These are phyloP conservation scores for Diutina neorugosa DNA, from an alignment of 1,139 yeast species.

Conservation along the genomic window DNA sequence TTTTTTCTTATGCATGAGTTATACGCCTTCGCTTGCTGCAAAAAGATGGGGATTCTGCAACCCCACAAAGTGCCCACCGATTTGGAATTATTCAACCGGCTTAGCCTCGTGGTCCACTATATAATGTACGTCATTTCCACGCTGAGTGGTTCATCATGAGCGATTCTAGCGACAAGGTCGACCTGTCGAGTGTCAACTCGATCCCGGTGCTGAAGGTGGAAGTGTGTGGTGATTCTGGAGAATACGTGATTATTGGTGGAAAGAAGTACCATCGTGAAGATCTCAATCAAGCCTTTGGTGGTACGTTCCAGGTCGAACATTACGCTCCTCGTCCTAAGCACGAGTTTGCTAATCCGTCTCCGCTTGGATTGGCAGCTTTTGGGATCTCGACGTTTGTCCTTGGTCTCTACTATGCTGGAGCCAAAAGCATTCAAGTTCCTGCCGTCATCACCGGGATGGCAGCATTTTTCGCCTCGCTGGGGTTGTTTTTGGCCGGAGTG, in stretches of 20 bases:
- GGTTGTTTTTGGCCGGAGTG: conserved; percentile 1
- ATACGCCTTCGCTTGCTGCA: background rate
- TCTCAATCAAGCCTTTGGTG: background rate
- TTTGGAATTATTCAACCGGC: background rate
- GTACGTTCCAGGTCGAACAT: conserved; percentile 2
- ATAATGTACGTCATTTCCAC: background rate
- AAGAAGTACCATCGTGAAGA: background rate
- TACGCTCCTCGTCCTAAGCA: conserved; percentile 2
- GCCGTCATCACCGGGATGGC: conserved; percentile 1
- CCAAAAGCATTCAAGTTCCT: background rate
- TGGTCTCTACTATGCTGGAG: conserved; percentile 4
- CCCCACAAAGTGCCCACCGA: background rate
- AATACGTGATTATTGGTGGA: conserved; percentile 1
- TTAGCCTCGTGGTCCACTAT: background rate
- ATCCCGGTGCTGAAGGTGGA: background rate
- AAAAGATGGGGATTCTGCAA: background rate
- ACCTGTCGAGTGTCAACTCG: background rate
- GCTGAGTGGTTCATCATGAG: no score
- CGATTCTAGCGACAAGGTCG: background rate
- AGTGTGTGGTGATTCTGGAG: background rate
- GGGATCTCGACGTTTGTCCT: background rate
- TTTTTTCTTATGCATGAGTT: background rate
- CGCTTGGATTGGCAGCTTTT: conserved; percentile 2
- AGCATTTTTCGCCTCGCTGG: background rate
- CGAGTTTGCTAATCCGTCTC: conserved; percentile 2